These are phyloP conservation scores for Venturia asperata DNA, from an alignment of 2,329 filamentous ascomycete genomes.

Conservation along the genomic window DNA sequence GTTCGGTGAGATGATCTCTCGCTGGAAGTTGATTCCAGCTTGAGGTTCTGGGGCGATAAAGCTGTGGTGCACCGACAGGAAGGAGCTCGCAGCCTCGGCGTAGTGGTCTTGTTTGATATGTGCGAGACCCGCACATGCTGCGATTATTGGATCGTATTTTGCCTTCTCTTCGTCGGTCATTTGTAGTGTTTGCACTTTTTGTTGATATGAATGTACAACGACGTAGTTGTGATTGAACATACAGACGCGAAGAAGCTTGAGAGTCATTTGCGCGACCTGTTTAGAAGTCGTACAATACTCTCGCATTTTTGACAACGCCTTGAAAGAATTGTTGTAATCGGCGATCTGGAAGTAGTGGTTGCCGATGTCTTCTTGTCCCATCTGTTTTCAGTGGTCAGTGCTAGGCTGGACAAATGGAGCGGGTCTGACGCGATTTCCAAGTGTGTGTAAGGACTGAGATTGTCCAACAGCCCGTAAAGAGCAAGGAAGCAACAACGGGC, in stretches of 20 bases:
- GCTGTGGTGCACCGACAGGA: conserved; percentile 56
- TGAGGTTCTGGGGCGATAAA: conserved; percentile 35
- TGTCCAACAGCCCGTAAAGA: no score
- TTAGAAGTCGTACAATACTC: conserved; percentile 78
- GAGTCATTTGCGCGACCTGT: conserved; percentile 75
- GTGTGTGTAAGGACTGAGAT: no score
- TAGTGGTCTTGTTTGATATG: conserved; percentile 52
- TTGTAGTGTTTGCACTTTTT: conserved; percentile 47
- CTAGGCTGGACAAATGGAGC: background rate
- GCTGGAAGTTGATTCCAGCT: conserved; percentile 52
- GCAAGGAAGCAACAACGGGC: no score
- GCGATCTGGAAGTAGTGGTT: conserved; percentile 75
- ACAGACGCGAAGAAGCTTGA: conserved; percentile 68
- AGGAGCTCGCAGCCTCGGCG: conserved; percentile 61
- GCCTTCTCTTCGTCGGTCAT: conserved; percentile 48
- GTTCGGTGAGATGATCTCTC: conserved; percentile 69
- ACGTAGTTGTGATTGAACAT: conserved; percentile 74
- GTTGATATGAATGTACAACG: conserved; percentile 55
- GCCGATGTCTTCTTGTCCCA: conserved; percentile 90
- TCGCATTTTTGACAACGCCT: conserved; percentile 79
- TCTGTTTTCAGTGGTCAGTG: conserved; percentile 45
- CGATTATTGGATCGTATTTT: conserved; percentile 59
- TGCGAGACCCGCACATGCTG: conserved; percentile 54
- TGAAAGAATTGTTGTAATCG: conserved; percentile 62
- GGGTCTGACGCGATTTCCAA: no score